These are phyloP conservation scores for Tetradesmus lagerheimii DNA, from an alignment of 139 green algal genomes.

Conservation along the genomic window DNA sequence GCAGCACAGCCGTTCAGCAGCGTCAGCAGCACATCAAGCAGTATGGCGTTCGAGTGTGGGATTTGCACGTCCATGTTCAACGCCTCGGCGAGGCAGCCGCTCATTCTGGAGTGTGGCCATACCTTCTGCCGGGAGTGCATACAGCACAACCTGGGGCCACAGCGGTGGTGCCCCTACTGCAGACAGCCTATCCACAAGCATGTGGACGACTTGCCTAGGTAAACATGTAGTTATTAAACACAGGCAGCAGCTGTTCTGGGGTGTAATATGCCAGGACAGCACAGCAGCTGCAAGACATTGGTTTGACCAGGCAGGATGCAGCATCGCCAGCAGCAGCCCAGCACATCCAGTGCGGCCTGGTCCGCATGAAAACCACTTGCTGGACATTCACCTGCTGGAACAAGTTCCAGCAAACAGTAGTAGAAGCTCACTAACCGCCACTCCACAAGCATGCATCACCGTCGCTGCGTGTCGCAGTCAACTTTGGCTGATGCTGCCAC, in stretches of 20 bases:
- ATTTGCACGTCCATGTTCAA: conserved; percentile 50
- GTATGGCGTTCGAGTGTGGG: conserved; percentile 50
- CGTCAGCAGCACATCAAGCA: background rate
- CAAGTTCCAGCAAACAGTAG: background rate
- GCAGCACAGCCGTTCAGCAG: background rate
- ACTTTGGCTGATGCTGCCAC: background rate
- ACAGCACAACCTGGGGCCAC: conserved; percentile 38
- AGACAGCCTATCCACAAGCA: conserved; percentile 46
- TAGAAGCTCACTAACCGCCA: too few relatives aligned
- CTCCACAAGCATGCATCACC: too few relatives aligned
- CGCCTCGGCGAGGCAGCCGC: background rate
- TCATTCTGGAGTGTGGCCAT: conserved; percentile 47
- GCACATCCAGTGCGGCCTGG: too few relatives aligned
- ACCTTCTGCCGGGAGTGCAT: conserved; percentile 43
- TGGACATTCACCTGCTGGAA: background rate
- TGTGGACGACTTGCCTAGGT: conserved; percentile 47
- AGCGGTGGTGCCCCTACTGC: conserved; percentile 47
- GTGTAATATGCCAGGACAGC: too few relatives aligned
- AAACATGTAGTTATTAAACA: background rate
- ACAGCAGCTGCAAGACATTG: background rate
- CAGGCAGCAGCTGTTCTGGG: background rate
- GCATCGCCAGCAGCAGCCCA: too few relatives aligned
- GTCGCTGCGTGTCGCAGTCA: background rate
- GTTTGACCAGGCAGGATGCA: background rate
- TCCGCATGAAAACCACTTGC: background rate